Evolutionary conservation across 148 eudicot species (phyloP).

Genomic region (Persicaria tinctoria): DNA sequence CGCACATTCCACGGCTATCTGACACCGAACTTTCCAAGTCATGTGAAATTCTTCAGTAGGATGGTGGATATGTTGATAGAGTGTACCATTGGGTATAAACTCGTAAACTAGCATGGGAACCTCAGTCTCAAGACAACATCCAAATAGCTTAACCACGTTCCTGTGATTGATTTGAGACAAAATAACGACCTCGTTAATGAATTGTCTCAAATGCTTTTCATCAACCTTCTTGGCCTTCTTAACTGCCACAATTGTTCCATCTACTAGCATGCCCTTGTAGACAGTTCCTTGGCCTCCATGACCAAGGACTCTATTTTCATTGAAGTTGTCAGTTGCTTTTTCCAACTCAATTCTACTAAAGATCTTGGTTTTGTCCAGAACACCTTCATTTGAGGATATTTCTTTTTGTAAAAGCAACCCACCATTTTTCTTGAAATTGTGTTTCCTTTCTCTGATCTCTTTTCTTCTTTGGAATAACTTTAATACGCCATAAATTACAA

Average conservation of each 20-base stretch:
- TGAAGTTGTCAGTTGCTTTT: no score
- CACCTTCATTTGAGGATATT: no score
- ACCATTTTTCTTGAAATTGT: no score
- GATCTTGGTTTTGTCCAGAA: no score
- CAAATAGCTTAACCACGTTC: not conserved
- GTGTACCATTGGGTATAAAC: not conserved
- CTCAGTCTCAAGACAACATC: not conserved
- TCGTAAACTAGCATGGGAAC: not conserved
- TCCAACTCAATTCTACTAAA: no score
- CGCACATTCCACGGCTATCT: not conserved
- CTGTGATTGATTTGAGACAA: not conserved
- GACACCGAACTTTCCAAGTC: not conserved
- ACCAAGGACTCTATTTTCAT: no score
- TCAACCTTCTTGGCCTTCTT: not conserved
- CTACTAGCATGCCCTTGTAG: no score
- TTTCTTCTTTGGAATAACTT: no score
- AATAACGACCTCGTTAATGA: not conserved
- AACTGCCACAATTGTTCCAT: not conserved
- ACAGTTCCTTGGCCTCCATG: no score
- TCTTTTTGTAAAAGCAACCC: no score
- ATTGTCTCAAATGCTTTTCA: not conserved
- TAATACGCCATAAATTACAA: no score
- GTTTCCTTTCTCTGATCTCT: no score
- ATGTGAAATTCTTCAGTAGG: not conserved
- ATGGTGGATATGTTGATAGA: not conserved